Percentiles rank a stretch among this genome's conserved stretches.
These are phyloP conservation scores for Boletellus dicymbophilus DNA, from an alignment of 1,284 basidiomycete species.

Conservation along the genomic window DNA sequence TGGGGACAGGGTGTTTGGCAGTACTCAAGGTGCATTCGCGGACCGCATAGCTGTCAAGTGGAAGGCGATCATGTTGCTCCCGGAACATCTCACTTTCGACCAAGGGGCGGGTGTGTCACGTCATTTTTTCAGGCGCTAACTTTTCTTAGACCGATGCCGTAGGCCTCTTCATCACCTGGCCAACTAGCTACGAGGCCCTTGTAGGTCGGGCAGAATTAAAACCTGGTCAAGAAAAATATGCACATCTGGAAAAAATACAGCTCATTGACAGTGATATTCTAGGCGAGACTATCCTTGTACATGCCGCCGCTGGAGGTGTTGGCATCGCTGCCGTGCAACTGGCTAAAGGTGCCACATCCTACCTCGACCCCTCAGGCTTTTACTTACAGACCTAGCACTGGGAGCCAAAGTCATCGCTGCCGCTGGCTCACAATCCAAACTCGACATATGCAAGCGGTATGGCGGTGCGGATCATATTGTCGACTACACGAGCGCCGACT, in stretches of 20 bases:
- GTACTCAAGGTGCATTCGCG: conserved; percentile 78
- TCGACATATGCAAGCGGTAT: conserved; percentile 65
- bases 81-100: conserved; percentile 64
- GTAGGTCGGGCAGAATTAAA: conserved; percentile 83
- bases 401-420: conserved; percentile 83
- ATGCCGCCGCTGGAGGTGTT: conserved; percentile 91
- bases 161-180: conserved; percentile 84
- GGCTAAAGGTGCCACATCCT: conserved; percentile 64
- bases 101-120: conserved; percentile 54
- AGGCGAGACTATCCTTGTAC: conserved; percentile 90
- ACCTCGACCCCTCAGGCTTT: too few species aligned
- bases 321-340: conserved; percentile 91
- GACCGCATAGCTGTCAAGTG: conserved; percentile 67
- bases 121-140: conserved; percentile 34
- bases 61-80: conserved; percentile 56
- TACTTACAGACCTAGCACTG: conserved; percentile 47
- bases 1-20: conserved; percentile 91
- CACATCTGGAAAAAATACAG: background rate
- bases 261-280: conserved; percentile 7
- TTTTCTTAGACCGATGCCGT: conserved; percentile 21
- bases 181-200: conserved; percentile 88
- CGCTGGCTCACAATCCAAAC: conserved; percentile 68
- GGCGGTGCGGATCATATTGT: conserved; percentile 74
- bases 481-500: conserved; percentile 66
- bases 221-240: conserved; percentile 45